phyloP scores from a whole-genome alignment of 768 basidiomycete genomes.

The Suillus luteus region DNA sequence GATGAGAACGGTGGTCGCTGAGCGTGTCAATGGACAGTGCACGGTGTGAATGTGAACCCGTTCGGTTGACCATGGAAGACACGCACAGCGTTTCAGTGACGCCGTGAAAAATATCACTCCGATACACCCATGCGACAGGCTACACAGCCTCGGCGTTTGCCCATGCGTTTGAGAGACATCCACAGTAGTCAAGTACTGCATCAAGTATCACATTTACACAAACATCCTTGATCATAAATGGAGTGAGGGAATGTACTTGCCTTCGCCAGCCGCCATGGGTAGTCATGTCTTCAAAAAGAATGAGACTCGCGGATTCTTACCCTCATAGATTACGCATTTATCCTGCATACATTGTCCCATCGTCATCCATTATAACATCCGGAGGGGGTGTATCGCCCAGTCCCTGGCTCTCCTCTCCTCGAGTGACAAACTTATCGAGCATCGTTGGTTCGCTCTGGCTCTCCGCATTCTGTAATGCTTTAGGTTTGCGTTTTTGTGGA shows the following conservation, averaged over 20 bases:
- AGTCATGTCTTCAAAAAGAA: not conserved
- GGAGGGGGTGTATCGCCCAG: constrained; percentile 19
- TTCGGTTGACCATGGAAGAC: not conserved
- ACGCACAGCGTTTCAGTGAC: not conserved
- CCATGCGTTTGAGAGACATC: constrained; percentile 2
- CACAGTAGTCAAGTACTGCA: not conserved
- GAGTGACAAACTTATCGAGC: constrained; percentile 51
- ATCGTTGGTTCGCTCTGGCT: constrained; percentile 38
- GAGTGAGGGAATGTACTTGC: not conserved
- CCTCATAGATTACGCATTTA: constrained; percentile 19
- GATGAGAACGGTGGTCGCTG: constrained; percentile 1
- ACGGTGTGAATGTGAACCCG: not conserved
- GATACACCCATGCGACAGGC: not conserved
- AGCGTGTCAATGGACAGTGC: constrained; percentile 1
- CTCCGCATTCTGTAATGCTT: constrained; percentile 26
- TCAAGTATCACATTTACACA: too few species aligned
- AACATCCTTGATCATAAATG: not conserved
- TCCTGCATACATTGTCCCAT: constrained; percentile 56
- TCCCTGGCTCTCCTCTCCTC: constrained; percentile 25
- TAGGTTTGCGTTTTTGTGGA: constrained; percentile 45
- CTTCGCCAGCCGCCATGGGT: not conserved
- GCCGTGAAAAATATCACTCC: not conserved
- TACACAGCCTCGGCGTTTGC: not conserved
- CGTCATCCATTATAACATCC: constrained; percentile 56
- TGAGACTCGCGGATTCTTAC: not conserved